Evolutionary conservation across 2,329 filamentous ascomycete genomes (phyloP).

Genomic region (Fusarium sarcochroum): DNA sequence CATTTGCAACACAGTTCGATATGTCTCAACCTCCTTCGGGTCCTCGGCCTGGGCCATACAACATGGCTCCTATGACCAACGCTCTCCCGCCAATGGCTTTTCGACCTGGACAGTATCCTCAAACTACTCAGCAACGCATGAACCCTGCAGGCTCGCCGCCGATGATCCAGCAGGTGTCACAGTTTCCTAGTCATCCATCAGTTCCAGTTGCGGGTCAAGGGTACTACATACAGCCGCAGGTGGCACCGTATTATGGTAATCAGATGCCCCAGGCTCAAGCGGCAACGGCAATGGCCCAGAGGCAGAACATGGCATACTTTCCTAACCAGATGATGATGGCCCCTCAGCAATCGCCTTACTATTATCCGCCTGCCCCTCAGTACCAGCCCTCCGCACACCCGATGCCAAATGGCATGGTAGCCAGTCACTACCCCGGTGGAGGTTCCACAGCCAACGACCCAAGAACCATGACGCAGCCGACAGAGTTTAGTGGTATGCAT

Average conservation of each 20-base stretch:
- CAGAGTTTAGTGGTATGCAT: slow-evolving; percentile 21
- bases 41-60: slow-evolving; percentile 56
- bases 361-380: slow-evolving; percentile 59
- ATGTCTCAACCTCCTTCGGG: slow-evolving; percentile 52
- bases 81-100: slow-evolving; percentile 60
- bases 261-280: slow-evolving; percentile 58
- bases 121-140: slow-evolving; percentile 54
- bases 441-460: slow-evolving; percentile 45
- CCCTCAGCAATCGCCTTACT: slow-evolving; percentile 60
- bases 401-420: slow-evolving; percentile 53
- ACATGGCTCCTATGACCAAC: slow-evolving; percentile 62
- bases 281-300: slow-evolving; percentile 53
- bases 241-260: slow-evolving; percentile 61
- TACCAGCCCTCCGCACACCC: slow-evolving; percentile 53
- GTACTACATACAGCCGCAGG: slow-evolving; percentile 63
- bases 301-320: slow-evolving; percentile 61
- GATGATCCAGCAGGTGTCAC: slow-evolving; percentile 58
- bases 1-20: slow-evolving; percentile 60
- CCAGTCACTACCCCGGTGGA: slow-evolving; percentile 54
- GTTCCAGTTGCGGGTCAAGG: slow-evolving; percentile 59
- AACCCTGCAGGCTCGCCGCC: slow-evolving; percentile 54
- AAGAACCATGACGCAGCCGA: slow-evolving; percentile 39
- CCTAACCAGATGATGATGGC: slow-evolving; percentile 60
- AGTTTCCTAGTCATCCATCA: slow-evolving; percentile 56
- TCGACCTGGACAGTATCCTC: slow-evolving; percentile 56